Evolutionary conservation across 139 green algal genomes (phyloP), one percentile per base, ranked within the genome.

Genomic region (Pseudopediastrum boryanum): DNA sequence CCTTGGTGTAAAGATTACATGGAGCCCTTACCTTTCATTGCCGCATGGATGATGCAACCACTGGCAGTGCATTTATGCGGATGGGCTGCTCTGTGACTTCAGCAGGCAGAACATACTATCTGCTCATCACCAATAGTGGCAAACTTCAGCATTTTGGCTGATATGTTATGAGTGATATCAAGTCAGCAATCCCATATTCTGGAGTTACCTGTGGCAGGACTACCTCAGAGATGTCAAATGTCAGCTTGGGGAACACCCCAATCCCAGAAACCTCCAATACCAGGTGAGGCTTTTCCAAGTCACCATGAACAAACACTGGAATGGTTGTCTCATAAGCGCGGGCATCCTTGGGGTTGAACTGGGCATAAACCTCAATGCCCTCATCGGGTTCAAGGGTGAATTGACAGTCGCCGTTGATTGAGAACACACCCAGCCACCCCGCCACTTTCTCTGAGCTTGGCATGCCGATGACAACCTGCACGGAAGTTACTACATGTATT

Each of bases 151-250:
- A n/a, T n/a, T n/a, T n/a, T n/a, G n/a, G n/a, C n/a, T n/a, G n/a
- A n/a, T n/a, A n/a, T n/a, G n/a, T n/a, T n/a, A n/a, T n/a, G n/a
- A n/a, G n/a, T n/a, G n/a, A n/a, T n/a, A n/a, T n/a, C n/a, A n/a
- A n/a, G n/a, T n/a, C n/a, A n/a, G n/a, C n/a, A n/a, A n/a, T n/a
- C n/a, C n/a, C n/a, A n/a, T n/a, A n/a, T n/a, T n/a, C n/a, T n/a
- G n/a, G n/a, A n/a, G n/a, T 76, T 72, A 91, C 86, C 10, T 85
- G 78, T 7, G 89, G 89, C 69, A 93, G 71, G 31, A 92, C 44
- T 75, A 83, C 88, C 75, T 94, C 89, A 35, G 78, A 67, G 27
- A 84, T 44, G 71, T 88, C 85, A 79, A 94, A 94, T 1, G 76
- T 80, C n/a, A 94, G 83, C 43, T 82, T 79, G 13, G 85, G 85